A percentile compares a stretch with the other conserved stretches of the same genome.
Conservation (phyloP, 768 basidiomycete genomes). For the Tephrocybe rancida region DNA sequence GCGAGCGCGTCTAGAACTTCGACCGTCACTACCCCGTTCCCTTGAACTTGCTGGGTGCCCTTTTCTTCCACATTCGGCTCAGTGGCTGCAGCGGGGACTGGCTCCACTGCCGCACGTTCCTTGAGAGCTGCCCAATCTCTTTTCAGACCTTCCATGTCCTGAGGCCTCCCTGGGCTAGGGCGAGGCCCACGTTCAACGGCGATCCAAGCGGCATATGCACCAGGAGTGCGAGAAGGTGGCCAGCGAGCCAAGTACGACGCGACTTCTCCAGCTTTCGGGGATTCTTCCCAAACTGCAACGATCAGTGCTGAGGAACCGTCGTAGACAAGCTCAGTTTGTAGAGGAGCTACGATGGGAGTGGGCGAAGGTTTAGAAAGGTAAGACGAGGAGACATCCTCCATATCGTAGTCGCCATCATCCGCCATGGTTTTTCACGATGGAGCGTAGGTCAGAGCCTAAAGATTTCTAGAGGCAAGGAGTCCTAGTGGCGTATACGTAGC, state of each 20-base stretch:
- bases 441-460: background rate
- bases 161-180: background rate
- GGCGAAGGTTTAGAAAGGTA: background rate
- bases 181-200: conserved; percentile 27
- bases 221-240: conserved; percentile 39
- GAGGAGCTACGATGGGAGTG: conserved; percentile 13
- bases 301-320: conserved; percentile 16
- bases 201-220: conserved; percentile 36
- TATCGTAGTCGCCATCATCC: conserved; percentile 15
- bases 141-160: conserved; percentile 9
- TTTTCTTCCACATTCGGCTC: background rate
- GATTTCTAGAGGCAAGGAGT: background rate
- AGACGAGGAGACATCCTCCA: conserved; percentile 8
- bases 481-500: background rate
- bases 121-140: conserved; percentile 14
- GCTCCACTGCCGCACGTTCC: background rate
- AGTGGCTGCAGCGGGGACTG: background rate
- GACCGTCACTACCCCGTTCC: conserved; percentile 24
- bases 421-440: conserved; percentile 1
- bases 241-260: conserved; percentile 33
- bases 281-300: conserved; percentile 26
- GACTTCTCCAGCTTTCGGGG: conserved; percentile 23
- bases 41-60: background rate
- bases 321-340: conserved; percentile 14
- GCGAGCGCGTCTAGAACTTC: conserved; percentile 35